Conservation (phyloP, 257 asterid species). For the Penstemon barbatus region DNA sequence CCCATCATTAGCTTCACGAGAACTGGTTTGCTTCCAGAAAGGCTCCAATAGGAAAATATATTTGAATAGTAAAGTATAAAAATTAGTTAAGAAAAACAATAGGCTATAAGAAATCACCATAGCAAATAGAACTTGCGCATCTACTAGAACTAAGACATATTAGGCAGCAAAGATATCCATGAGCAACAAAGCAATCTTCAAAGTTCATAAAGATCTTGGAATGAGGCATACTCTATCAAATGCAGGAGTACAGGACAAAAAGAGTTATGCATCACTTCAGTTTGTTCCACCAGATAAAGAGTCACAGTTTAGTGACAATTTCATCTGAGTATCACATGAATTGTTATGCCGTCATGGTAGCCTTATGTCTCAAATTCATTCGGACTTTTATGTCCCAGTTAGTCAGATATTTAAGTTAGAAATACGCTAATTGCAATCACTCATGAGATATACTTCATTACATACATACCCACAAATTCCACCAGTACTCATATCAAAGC, state of each 20-base stretch:
- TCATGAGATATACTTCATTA: background rate
- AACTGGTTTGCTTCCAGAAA: conserved; percentile 10
- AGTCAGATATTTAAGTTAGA: background rate
- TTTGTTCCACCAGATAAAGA: background rate
- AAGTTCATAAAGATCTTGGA: conserved; percentile 1
- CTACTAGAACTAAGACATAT: conserved; percentile 1
- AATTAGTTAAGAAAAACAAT: background rate
- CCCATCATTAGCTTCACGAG: background rate
- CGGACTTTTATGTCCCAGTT: too few relatives aligned
- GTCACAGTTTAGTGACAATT: conserved; percentile 12
- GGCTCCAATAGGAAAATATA: background rate
- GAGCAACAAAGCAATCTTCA: conserved; percentile 1
- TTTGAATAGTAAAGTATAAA: background rate
- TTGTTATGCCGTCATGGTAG: background rate
- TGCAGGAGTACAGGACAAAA: background rate
- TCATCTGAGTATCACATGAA: background rate
- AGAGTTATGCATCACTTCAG: background rate
- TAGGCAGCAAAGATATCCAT: background rate
- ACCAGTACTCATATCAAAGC: conserved; percentile 90
- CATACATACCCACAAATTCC: conserved; percentile 85
- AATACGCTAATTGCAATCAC: background rate
- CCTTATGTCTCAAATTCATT: background rate
- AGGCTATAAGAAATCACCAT: background rate
- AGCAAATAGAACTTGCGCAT: conserved; percentile 1
- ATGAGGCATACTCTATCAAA: background rate